phyloP scores from a whole-genome alignment of 2,329 filamentous ascomycete species.

The Penicillium griseofulvum region DNA sequence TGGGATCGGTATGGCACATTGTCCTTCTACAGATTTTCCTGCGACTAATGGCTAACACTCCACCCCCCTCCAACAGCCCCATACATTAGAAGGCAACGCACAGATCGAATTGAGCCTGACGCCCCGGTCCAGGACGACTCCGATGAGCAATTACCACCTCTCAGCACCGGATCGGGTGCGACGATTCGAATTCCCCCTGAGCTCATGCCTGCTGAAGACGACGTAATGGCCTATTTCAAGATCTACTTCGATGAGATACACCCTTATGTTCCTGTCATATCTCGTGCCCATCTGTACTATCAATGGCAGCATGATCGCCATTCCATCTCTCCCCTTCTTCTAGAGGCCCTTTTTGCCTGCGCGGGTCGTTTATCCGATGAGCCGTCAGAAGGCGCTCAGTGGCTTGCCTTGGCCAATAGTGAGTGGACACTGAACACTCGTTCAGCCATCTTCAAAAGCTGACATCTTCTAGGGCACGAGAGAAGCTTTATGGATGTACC shows the following conservation, averaged over 20 bases:
- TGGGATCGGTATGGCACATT: constrained; percentile 68
- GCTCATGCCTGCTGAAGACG: constrained; percentile 86
- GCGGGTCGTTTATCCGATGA: constrained; percentile 80
- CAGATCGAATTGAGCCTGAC: constrained; percentile 50
- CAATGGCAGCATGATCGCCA: constrained; percentile 83
- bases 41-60: constrained; percentile 9
- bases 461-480: constrained; percentile 66
- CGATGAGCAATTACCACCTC: constrained; percentile 67
- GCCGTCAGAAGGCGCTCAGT: constrained; percentile 80
- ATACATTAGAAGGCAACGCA: constrained; percentile 70
- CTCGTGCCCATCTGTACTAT: constrained; percentile 76
- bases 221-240: constrained; percentile 78
- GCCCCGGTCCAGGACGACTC: constrained; percentile 65
- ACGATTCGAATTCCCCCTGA: constrained; percentile 87
- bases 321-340: constrained; percentile 81
- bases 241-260: constrained; percentile 90
- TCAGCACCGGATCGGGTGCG: constrained; percentile 65
- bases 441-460: constrained; percentile 21
- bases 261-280: constrained; percentile 86
- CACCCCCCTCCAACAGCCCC: constrained; percentile 57
- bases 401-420: constrained; percentile 88
- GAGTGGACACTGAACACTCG: constrained; percentile 31
- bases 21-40: background rate
- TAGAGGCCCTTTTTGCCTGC: constrained; percentile 90
- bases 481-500: constrained; percentile 93